These are phyloP conservation scores for Pachyrhizus erosus DNA, from an alignment of 306 rosid genomes.

Conservation along the genomic window DNA sequence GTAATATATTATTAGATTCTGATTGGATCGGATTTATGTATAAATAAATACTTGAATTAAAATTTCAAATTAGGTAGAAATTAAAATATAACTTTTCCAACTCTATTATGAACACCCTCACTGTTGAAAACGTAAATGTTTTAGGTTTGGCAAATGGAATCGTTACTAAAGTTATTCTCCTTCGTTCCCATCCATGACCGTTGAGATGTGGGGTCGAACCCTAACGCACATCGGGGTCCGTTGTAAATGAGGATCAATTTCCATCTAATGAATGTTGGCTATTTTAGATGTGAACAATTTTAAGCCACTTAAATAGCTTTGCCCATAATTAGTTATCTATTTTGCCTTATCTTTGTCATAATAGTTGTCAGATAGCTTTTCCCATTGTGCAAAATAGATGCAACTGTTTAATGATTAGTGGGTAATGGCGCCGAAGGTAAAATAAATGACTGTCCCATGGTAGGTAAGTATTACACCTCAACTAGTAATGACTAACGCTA, in stretches of 20 bases:
- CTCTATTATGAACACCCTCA: background rate
- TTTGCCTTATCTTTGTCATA: constrained; percentile 7
- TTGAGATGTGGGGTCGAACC: background rate
- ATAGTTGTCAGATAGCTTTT: constrained; percentile 10
- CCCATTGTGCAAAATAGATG: background rate
- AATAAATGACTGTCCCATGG: constrained; percentile 32
- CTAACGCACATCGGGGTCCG: background rate
- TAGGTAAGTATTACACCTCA: constrained; percentile 32
- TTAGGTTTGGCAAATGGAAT: background rate
- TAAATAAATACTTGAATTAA: background rate
- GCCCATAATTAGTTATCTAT: background rate
- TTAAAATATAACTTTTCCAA: background rate
- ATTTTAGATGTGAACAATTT: background rate
- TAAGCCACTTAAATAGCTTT: background rate
- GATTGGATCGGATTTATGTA: background rate
- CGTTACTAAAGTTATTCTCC: background rate
- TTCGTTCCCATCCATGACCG: background rate
- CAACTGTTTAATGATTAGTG: background rate
- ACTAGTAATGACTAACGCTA: background rate
- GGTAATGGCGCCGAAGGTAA: background rate
- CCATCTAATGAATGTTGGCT: background rate
- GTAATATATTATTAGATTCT: background rate
- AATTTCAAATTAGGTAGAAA: background rate
- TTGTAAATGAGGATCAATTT: background rate
- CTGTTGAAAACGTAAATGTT: background rate